Base-by-base conservation (phyloP, 495 filamentous ascomycete genomes). In the Bathelium albidoporum region DNA sequence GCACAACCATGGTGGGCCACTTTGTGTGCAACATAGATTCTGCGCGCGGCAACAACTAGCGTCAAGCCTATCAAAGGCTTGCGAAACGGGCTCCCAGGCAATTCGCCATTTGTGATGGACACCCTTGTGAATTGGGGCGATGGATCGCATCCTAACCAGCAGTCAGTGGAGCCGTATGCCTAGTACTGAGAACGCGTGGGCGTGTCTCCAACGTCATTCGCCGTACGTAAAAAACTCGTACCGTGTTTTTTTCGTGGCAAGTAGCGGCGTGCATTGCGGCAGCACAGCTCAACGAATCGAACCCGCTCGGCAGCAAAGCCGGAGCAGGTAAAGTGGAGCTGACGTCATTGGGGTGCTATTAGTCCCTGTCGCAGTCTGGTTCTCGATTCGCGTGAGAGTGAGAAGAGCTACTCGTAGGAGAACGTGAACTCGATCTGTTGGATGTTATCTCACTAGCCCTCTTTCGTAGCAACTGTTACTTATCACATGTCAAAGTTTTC, bases 21-120 rank as follows among this genome's bases (percentile, higher is more conserved):
- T 55, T 55, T 55, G 7, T n/a, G 10, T 55, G 49, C 49, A 55
- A 55, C 49, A 29, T 24, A 55, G 49, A 55, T n/a, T 55, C 49
- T 55, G 49, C 49, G 29, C 22, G 16, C 49, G 49, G 49, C 49
- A 20, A 29, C 9, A 24, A n/a, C 29, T 55, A 55, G 49, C 49
- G 49, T 29, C 49, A 29, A 26, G 49, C 49, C 49, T 55, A 55
- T 55, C 49, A 3, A 26, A 55, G 22, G 49, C 20, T n/a, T 55
- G 49, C 4, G 49, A 55, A 24, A 55, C 49, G 26, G 22, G 5
- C 49, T 29, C 7, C 22, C 5, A 16, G 7, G 24, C 29, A 12
- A 55, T 55, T 55, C 49, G 49, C 29, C 20, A 11, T 29, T 55
- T 55, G 49, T 4, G 4, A 55, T n/a, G 9, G 24, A 9, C 24